phyloP scores from a whole-genome alignment of 495 filamentous ascomycete species.

The Neohortaea acidophila region DNA sequence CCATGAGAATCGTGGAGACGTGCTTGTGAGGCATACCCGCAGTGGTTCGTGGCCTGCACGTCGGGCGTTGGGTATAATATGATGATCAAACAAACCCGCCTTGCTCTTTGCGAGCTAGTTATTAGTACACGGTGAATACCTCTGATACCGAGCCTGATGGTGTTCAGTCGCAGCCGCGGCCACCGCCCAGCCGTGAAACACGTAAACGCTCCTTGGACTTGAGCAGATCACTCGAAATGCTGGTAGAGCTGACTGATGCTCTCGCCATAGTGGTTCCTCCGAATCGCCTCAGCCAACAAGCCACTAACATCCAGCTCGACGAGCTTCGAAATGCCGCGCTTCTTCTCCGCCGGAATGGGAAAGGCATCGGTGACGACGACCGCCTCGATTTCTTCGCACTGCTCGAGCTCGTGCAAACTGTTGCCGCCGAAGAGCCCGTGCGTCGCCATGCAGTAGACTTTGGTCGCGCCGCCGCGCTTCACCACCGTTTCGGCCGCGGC shows the following conservation, averaged over 20 bases:
- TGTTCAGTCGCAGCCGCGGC: too few species aligned
- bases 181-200: neutral
- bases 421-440: conserved; percentile 87
- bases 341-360: conserved; percentile 61
- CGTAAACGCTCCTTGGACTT: neutral
- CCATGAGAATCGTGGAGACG: neutral
- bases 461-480: conserved; percentile 78
- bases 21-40: neutral
- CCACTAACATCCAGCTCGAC: conserved; percentile 76
- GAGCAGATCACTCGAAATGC: conserved; percentile 19
- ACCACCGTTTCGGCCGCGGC: conserved; percentile 96
- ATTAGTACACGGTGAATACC: too few species aligned
- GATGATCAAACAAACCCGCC: neutral
- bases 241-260: conserved; percentile 34
- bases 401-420: conserved; percentile 77
- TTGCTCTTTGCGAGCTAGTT: too few species aligned
- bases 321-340: conserved; percentile 61
- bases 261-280: conserved; percentile 84
- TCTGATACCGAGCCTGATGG: too few species aligned
- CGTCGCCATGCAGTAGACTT: conserved; percentile 94
- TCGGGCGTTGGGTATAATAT: neutral
- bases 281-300: conserved; percentile 78
- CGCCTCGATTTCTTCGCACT: conserved; percentile 77
- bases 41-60: neutral
- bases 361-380: conserved; percentile 97